Percentiles rank a stretch among this genome's conserved stretches.
These are phyloP conservation scores for Ustilago lituana DNA, from an alignment of 1,284 basidiomycete genomes.

Conservation along the genomic window DNA sequence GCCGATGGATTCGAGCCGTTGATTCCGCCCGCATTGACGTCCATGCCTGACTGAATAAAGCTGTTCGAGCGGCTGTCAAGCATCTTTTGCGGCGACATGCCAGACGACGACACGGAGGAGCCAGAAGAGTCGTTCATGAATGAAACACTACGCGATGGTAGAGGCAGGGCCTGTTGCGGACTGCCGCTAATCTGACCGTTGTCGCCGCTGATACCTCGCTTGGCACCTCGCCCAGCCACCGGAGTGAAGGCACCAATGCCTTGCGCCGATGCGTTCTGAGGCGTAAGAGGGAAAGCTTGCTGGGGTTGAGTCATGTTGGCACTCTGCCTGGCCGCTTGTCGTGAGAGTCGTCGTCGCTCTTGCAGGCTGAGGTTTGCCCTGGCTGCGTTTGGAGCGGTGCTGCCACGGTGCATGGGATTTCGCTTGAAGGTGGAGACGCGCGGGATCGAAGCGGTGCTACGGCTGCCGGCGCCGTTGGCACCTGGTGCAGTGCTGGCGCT, in stretches of 20 bases:
- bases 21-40: not conserved
- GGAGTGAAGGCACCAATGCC: constrained; percentile 4
- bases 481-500: constrained; percentile 20
- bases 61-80: constrained; percentile 23
- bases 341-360: constrained; percentile 57
- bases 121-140: constrained; percentile 42
- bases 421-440: constrained; percentile 44
- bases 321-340: constrained; percentile 41
- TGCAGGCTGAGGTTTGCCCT: constrained; percentile 48
- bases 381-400: constrained; percentile 25
- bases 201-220: constrained; percentile 32
- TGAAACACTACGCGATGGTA: constrained; percentile 32
- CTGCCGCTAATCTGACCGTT: constrained; percentile 22
- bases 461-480: constrained; percentile 14
- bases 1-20: constrained; percentile 15
- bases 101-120: constrained; percentile 32
- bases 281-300: constrained; percentile 5
- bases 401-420: constrained; percentile 15
- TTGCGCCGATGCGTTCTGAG: not conserved
- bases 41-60: constrained; percentile 11
- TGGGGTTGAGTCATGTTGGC: constrained; percentile 5
- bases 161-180: constrained; percentile 12
- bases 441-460: constrained; percentile 34
- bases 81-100: constrained; percentile 39
- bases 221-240: constrained; percentile 34